Evolutionary conservation across 306 rosid species (phyloP), one percentile per base, ranked within the genome.

Genomic region (Rubus parviflorus): DNA sequence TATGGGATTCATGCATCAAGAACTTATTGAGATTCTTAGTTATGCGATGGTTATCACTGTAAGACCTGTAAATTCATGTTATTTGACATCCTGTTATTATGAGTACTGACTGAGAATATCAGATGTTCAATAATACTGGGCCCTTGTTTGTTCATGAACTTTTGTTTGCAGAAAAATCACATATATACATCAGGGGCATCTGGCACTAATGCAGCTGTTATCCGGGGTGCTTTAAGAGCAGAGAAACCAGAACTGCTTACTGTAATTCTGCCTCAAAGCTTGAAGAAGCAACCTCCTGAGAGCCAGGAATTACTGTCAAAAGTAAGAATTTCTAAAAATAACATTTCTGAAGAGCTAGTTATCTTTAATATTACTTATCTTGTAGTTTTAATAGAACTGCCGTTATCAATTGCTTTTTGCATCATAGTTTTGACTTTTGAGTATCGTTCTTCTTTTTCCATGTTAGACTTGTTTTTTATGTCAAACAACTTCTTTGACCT

Each of bases 41-140:
- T 95, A 95, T 88, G 99, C 99, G 45, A 90, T 95, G 99, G 99
- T 95, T 83, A 92, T 95, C 84, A 95, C 99, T 84, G 99, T 95
- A 88, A 89, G 97, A 81, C 65, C 66, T 78, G 17, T 74, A 61
- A 80, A 74, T 77, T 73, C 16, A 38, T 62, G 42, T 35, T 70
- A 78, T 73, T 47, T 45, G 40, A 12, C 53, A 61, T 73, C 45
- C 20, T 46, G 57, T 63, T 14, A 76, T 38, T 54, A 47, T 88
- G 75, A 49, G 73, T 48, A 66, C 79, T 65, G 54, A 80, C 74
- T 65, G 80, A 75, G 63, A 76, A 61, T 37, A 70, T 60, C 57
- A 49, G 74, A 72, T 72, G 70, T 57, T 49, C 57, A 35, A 43
- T 38, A 68, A 74, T 70, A 30, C 69, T 52, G 15, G 83, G 45